Evolutionary conservation across 2,329 filamentous ascomycete species (phyloP), one percentile per base, ranked within the genome.

Genomic region (Nothopassalora personata): DNA sequence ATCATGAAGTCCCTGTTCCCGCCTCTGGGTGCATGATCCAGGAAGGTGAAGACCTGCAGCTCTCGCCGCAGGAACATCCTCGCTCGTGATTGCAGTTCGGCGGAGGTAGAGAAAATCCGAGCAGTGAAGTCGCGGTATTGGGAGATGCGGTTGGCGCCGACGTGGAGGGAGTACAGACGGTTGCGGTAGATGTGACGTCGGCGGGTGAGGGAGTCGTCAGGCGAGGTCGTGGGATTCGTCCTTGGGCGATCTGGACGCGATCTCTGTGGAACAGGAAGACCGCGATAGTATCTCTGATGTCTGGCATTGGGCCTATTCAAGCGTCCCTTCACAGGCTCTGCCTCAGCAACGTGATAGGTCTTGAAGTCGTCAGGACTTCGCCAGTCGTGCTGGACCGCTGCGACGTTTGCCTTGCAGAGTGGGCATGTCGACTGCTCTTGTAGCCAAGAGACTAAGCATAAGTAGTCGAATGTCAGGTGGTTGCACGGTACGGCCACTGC

Each of bases 361-460:
- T 86, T 86, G 67, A 78, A 84, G 53, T 80, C 75, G 0, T 79
- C 71, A 11, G 78, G 75, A 19, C 81, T 77, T 18, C 74, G 73
- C 67, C 85, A 83, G 62, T 85, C 81, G 72, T 92, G 88, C 64
- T 85, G 82, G 51, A 96, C 85, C 23, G 82, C 79, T 10, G 71
- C 76, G 45, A 86, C 75, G 60, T 79, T 73, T 23, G 76, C 71
- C 55, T 73, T 74, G 83, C 92, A 97, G 54, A 97, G 79, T 18
- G 93, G 92, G 69, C 92, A 97, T 51, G 79, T 82, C 0, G 86
- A 79, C 9, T 83, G 83, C 63, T 88, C 80, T 66, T 91, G 82
- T 5, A 96, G 78, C 92, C 93, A 97, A 74, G 82, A 91, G 23
- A 87, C 76, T 5, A 96, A 82, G 73, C 92, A 97, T 11, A 90